These are phyloP conservation scores for Mycena leptocephala DNA, from an alignment of 768 basidiomycete genomes.

Conservation along the genomic window DNA sequence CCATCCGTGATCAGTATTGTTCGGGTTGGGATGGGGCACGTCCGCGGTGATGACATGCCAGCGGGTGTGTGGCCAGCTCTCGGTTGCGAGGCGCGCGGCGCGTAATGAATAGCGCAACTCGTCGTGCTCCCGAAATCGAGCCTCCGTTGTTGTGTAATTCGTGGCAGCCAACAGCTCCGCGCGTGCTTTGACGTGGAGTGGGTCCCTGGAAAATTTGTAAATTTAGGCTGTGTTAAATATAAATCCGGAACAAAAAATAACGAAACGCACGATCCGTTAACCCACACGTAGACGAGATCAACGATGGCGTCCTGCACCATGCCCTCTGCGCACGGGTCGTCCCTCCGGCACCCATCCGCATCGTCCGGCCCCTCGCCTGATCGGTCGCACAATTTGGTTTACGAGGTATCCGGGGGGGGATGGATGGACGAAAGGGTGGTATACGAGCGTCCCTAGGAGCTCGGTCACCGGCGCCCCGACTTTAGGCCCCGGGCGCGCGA, in stretches of 20 bases:
- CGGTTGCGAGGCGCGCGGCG: slow-evolving; percentile 49
- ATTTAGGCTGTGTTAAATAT: not conserved
- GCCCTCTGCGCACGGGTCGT: slow-evolving; percentile 22
- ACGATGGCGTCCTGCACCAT: slow-evolving; percentile 31
- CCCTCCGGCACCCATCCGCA: slow-evolving; percentile 37
- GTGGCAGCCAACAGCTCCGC: slow-evolving; percentile 1
- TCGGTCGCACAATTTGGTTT: slow-evolving; percentile 26
- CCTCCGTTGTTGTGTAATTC: slow-evolving; percentile 21
- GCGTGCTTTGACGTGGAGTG: slow-evolving; percentile 30
- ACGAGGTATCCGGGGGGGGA: slow-evolving; percentile 12
- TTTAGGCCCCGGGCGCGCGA: not conserved
- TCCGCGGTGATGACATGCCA: slow-evolving; percentile 55
- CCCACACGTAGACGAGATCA: slow-evolving; percentile 38
- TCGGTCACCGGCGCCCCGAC: not conserved
- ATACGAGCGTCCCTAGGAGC: not conserved
- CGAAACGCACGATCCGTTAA: slow-evolving; percentile 38
- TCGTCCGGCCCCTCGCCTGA: slow-evolving; percentile 19
- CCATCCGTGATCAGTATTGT: slow-evolving; percentile 5
- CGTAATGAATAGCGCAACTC: slow-evolving; percentile 55
- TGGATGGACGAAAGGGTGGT: slow-evolving; percentile 31
- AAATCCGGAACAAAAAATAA: not conserved
- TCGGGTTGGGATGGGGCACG: slow-evolving; percentile 27
- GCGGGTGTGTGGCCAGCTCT: slow-evolving; percentile 38
- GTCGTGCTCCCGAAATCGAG: slow-evolving; percentile 50
- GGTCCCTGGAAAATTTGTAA: slow-evolving; percentile 17